Conservation (phyloP, 768 basidiomycete species). For the Trichaptum fuscoviolaceum region DNA sequence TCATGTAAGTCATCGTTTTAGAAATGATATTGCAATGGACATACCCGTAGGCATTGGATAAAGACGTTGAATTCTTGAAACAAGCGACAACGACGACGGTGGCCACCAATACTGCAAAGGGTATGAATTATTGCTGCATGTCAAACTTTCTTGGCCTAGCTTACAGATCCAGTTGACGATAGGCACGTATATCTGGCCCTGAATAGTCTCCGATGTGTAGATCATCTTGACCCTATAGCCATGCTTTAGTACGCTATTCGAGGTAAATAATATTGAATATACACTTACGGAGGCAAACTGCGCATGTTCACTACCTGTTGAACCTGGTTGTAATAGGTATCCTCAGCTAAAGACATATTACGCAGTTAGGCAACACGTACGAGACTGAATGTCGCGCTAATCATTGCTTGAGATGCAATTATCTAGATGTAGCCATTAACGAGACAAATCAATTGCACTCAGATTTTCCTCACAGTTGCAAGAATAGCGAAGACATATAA, state of each 20-base stretch:
- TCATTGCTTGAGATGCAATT: slow-evolving; percentile 63
- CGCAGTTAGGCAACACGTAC: background rate
- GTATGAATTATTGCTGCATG: background rate
- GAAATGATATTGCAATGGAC: slow-evolving; percentile 7
- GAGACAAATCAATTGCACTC: background rate
- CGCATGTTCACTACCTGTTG: slow-evolving; percentile 65
- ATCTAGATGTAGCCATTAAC: slow-evolving; percentile 29
- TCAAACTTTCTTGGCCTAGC: slow-evolving; percentile 13
- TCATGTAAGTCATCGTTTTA: background rate
- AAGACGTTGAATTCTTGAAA: slow-evolving; percentile 46
- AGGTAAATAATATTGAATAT: background rate
- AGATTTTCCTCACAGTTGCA: slow-evolving; percentile 43
- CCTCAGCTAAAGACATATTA: background rate
- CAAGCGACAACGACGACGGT: slow-evolving; percentile 51
- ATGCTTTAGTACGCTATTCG: background rate
- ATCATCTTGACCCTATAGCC: slow-evolving; percentile 39
- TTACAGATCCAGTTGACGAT: slow-evolving; percentile 50
- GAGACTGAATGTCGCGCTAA: slow-evolving; percentile 56
- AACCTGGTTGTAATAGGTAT: slow-evolving; percentile 23
- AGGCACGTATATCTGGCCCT: slow-evolving; percentile 66
- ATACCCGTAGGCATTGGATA: slow-evolving; percentile 51
- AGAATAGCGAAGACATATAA: slow-evolving; percentile 59
- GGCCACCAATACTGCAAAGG: slow-evolving; percentile 37
- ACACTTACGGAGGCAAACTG: slow-evolving; percentile 42
- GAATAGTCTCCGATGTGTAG: slow-evolving; percentile 54